Conservation (phyloP, 176 grass and related monocot species). For the Zizania latifolia region DNA sequence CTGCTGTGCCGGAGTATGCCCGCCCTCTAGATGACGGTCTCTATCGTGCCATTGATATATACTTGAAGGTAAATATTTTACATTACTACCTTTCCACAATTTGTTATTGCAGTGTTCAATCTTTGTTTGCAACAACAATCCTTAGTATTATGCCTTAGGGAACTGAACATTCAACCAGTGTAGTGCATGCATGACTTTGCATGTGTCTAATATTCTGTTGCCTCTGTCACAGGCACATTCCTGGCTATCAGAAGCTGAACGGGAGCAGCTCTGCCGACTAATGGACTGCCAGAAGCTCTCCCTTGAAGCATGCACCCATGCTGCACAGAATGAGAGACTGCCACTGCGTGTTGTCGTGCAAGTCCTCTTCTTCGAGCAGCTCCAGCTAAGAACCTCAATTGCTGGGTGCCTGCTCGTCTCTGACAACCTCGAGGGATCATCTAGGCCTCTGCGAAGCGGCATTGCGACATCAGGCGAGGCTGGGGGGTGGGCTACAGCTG, state of each 20-base stretch:
- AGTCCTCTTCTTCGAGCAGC: constrained; percentile 84
- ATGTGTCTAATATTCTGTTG: not conserved
- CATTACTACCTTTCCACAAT: not conserved
- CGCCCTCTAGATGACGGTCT: too few relatives aligned
- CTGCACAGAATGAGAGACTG: constrained; percentile 63
- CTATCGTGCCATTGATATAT: too few relatives aligned
- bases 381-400: constrained; percentile 60
- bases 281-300: too few relatives aligned
- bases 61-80: too few relatives aligned
- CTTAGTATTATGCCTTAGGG: too few relatives aligned
- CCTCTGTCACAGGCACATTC: constrained; percentile 44
- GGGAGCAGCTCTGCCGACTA: too few relatives aligned
- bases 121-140: not conserved
- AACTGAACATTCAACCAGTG: too few relatives aligned
- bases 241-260: constrained; percentile 50
- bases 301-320: constrained; percentile 67
- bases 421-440: constrained; percentile 54
- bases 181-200: not conserved
- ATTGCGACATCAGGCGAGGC: constrained; percentile 35
- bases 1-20: too few relatives aligned
- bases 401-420: constrained; percentile 57
- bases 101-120: not conserved
- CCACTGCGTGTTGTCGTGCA: too few relatives aligned
- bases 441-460: constrained; percentile 42
- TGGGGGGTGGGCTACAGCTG: constrained; percentile 45